Evolutionary conservation across 257 asterid genomes (phyloP).

Genomic region (Nicotiana attenuata): DNA sequence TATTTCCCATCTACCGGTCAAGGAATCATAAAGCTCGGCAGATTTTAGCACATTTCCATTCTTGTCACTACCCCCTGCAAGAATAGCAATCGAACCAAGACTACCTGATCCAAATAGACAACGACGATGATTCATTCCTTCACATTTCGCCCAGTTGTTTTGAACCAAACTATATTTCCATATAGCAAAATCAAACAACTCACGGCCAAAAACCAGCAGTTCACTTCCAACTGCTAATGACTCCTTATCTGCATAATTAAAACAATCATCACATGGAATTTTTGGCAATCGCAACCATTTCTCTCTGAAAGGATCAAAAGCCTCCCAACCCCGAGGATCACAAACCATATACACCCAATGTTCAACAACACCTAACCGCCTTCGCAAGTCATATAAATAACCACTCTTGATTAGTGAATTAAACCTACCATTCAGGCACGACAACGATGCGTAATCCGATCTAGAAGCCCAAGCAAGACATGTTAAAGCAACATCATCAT

Average conservation of each 20-base stretch:
- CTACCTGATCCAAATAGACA: constrained; percentile 78
- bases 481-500: constrained; percentile 8
- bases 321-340: constrained; percentile 96
- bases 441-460: constrained; percentile 43
- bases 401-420: constrained; percentile 54
- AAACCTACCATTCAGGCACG: constrained; percentile 51
- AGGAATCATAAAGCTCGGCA: constrained; percentile 72
- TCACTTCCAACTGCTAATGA: constrained; percentile 76
- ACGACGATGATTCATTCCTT: constrained; percentile 67
- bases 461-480: constrained; percentile 7
- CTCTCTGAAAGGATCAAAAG: constrained; percentile 63
- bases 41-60: constrained; percentile 66
- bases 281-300: constrained; percentile 78
- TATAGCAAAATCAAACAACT: constrained; percentile 68
- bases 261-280: constrained; percentile 85
- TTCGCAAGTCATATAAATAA: constrained; percentile 62
- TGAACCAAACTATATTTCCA: constrained; percentile 65
- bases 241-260: constrained; percentile 74
- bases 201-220: constrained; percentile 81
- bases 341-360: constrained; percentile 91
- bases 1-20: constrained; percentile 65
- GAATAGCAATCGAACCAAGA: constrained; percentile 58
- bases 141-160: constrained; percentile 60
- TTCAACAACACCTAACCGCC: constrained; percentile 58
- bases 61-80: constrained; percentile 82